Percentiles rank a stretch among this genome's conserved stretches.
These are phyloP conservation scores for Ceratobasidium sp. DNA, from an alignment of 1,284 basidiomycete species.

Conservation along the genomic window DNA sequence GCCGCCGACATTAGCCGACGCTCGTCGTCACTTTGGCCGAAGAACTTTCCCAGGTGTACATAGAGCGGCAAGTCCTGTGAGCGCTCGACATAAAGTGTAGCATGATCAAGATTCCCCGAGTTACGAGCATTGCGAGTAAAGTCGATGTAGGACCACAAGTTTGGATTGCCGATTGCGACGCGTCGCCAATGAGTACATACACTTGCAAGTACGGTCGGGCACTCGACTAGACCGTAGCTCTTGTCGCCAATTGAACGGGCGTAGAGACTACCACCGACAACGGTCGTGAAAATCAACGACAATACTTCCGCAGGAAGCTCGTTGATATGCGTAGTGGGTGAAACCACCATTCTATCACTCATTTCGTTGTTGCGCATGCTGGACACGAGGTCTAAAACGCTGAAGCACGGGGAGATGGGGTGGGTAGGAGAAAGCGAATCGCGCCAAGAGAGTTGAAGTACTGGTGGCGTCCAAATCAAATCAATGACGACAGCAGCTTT, in stretches of 20 bases:
- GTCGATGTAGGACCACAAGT: conserved; percentile 20
- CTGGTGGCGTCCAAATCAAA: too few relatives aligned
- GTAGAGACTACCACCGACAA: neutral
- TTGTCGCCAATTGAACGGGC: neutral
- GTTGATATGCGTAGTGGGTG: neutral
- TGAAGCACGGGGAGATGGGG: neutral
- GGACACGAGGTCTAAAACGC: neutral
- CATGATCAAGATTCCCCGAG: neutral
- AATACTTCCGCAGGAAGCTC: neutral
- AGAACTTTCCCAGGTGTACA: neutral
- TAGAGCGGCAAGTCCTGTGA: neutral
- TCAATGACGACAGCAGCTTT: too few relatives aligned
- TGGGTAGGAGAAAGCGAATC: neutral
- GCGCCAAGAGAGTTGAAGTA: neutral
- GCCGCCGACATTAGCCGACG: neutral
- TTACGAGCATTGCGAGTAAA: neutral
- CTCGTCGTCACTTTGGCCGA: neutral
- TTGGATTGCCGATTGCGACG: neutral
- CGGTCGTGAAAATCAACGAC: conserved; percentile 2
- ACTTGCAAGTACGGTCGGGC: neutral
- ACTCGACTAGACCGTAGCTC: neutral
- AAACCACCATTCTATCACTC: neutral
- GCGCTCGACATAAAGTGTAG: neutral
- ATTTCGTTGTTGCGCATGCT: neutral
- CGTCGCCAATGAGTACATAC: conserved; percentile 8